Base-by-base conservation (phyloP, 2,329 filamentous ascomycete genomes). In the Ceratocystis harringtonii region DNA sequence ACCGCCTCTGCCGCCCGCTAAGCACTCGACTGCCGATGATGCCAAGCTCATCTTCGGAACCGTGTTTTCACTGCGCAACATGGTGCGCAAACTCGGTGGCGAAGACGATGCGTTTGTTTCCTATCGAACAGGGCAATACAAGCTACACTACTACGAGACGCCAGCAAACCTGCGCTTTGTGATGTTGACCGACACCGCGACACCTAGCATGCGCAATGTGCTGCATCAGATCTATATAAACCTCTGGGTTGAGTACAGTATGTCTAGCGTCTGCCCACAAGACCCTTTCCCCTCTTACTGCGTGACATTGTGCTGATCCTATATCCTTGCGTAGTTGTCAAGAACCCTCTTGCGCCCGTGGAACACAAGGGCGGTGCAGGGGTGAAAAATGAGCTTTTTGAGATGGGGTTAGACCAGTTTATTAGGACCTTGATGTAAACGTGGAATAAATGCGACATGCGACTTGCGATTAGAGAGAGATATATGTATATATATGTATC, bases 181-280 rank as follows among this genome's bases (percentile, higher is more conserved):
- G 73, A 90, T 99, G 86, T 81, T 97, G 73, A 97, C 94, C 28
- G 94, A 97, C 76, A 89, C 89, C 45, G 88, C 85, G 70, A 89
- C 90, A 66, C 83, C 88, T 70, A 96, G 91, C 76, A 92, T 99
- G 84, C 84, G 92, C 57, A 90, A 95, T 71, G 92, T 95, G 25
- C 77, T 99, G 72, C 92, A 99, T 74, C 94, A 99, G 80, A 96
- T 99, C 69, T 99, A 96, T 75, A 95, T 96, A 67, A 97, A 95
- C 74, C 83, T 97, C 28, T 99, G 94, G 78, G 92, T 99, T 19
- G 94, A 99, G 78, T 99, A 94, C 72, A 87, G 88, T 90, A 75
- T 67, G 80, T 77, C 17, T 36, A 28, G 45, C 48, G 8, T 25
- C 10, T 41, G 12, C 36, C 36, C 3, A 41, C 36, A 41, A 41